Evolutionary conservation across 2,329 filamentous ascomycete species (phyloP), one percentile per base, ranked within the genome.

Genomic region (Hirsutella minnesotensis): DNA sequence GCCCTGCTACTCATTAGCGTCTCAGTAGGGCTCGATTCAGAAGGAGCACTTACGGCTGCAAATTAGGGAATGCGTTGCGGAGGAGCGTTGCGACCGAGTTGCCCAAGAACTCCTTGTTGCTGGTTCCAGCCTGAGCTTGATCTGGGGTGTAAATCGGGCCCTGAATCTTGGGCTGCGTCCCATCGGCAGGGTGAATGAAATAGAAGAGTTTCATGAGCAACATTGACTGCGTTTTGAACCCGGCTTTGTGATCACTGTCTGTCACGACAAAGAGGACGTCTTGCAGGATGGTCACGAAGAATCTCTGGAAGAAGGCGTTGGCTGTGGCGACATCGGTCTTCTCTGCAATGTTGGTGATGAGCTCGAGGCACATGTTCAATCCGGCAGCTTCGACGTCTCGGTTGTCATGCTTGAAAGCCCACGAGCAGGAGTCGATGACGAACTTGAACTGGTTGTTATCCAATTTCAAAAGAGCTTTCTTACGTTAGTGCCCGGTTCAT

Each of bases 341-440:
- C 55, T 95, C 90, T 9, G 90, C 87, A 70, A 98, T 95, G 66
- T 98, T 98, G 65, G 85, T 90, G 60, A 98, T 89, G 50, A 98
- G 73, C 67, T 98, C 92, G 52, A 95, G 79, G 63, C 90, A 96
- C 92, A 98, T 98, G 65, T 89, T 92, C 47, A 98, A 78, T 47
- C 92, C 92, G 33, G 92, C 94, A 52, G 86, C 87, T 65, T 98
- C 92, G 24, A 98, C 92, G 59, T 95, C 88, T 47, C 92, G 85
- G 67, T 98, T 98, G 68, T 98, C 92, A 65, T 98, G 92, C 72
- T 98, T 98, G 71, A 90, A 95, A n/a, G 94, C 92, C 94, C 92
- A 98, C 75, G 96, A 88, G 72, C 94, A 98, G 30, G 90, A 94
- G 63, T 98, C 92, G 52, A 98, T 96, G 55, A 98, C 89, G 58